Evolutionary conservation across 306 rosid species (phyloP).

Genomic region (Quercus agrifolia): DNA sequence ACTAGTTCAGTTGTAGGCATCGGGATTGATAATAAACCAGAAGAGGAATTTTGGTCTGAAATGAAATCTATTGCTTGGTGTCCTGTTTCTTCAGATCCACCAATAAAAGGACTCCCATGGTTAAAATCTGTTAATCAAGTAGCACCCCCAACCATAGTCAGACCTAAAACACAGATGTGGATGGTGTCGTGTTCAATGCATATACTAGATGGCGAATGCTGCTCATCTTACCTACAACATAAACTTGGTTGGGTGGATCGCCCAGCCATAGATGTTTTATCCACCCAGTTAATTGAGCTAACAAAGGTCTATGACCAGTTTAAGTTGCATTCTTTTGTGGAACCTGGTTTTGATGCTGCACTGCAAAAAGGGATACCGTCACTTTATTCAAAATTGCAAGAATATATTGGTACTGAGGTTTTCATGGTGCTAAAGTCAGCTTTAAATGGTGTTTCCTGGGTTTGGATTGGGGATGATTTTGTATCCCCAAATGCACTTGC

Average conservation of each 20-base stretch:
- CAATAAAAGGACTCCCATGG: constrained; percentile 83
- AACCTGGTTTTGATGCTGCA: constrained; percentile 53
- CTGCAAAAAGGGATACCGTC: constrained; percentile 61
- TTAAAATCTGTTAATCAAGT: constrained; percentile 54
- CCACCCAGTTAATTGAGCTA: constrained; percentile 66
- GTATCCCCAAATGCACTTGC: constrained; percentile 80
- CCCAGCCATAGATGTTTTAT: constrained; percentile 49
- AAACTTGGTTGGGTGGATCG: constrained; percentile 82
- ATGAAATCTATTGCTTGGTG: constrained; percentile 85
- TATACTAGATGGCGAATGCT: constrained; percentile 72
- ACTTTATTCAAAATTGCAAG: constrained; percentile 77
- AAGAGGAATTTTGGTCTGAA: constrained; percentile 93
- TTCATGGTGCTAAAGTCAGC: constrained; percentile 49
- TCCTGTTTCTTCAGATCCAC: constrained; percentile 71
- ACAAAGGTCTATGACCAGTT: constrained; percentile 62
- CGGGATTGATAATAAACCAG: constrained; percentile 47
- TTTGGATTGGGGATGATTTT: constrained; percentile 99
- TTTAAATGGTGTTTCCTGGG: constrained; percentile 75
- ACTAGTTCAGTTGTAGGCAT: constrained; percentile 41
- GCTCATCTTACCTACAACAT: constrained; percentile 45
- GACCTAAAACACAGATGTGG: constrained; percentile 93
- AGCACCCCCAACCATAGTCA: constrained; percentile 62
- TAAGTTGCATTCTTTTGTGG: constrained; percentile 51
- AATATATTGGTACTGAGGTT: constrained; percentile 45
- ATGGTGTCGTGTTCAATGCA: constrained; percentile 82